A percentile compares a stretch with the other conserved stretches of the same genome.
Conservation (phyloP, 768 basidiomycete genomes). For the Suillus fuscotomentosus region DNA sequence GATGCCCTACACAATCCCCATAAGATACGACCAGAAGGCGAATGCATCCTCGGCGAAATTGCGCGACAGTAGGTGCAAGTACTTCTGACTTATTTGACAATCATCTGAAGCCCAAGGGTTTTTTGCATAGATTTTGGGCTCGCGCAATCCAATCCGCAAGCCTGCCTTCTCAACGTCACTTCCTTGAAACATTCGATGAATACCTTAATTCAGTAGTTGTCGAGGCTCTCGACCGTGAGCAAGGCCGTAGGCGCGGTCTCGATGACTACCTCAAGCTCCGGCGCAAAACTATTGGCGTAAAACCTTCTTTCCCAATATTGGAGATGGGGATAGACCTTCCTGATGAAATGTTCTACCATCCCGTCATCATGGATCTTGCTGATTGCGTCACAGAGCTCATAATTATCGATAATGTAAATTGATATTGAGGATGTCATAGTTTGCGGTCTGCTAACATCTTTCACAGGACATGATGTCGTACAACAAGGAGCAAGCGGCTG, state of each 20-base stretch:
- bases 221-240: no score
- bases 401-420: conserved; percentile 22
- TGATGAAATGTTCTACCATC: conserved; percentile 30
- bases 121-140: conserved; percentile 10
- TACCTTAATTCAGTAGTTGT: no score
- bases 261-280: no score
- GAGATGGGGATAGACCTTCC: conserved; percentile 33
- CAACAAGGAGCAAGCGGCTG: conserved; percentile 33
- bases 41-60: conserved; percentile 9
- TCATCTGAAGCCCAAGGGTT: neutral
- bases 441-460: neutral
- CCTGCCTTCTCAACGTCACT: neutral
- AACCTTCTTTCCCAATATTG: conserved; percentile 27
- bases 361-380: conserved; percentile 10
- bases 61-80: conserved; percentile 12
- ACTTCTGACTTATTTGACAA: neutral
- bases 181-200: no score
- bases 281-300: conserved; percentile 27
- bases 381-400: conserved; percentile 15
- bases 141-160: neutral
- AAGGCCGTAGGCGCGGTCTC: no score
- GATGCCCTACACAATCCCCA: no score
- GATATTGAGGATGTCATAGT: neutral
- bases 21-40: neutral
- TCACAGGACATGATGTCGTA: conserved; percentile 37